Evolutionary conservation across 345 rosid species (phyloP), one percentile per base, ranked within the genome.

Genomic region (Pseudoturritis turrita): DNA sequence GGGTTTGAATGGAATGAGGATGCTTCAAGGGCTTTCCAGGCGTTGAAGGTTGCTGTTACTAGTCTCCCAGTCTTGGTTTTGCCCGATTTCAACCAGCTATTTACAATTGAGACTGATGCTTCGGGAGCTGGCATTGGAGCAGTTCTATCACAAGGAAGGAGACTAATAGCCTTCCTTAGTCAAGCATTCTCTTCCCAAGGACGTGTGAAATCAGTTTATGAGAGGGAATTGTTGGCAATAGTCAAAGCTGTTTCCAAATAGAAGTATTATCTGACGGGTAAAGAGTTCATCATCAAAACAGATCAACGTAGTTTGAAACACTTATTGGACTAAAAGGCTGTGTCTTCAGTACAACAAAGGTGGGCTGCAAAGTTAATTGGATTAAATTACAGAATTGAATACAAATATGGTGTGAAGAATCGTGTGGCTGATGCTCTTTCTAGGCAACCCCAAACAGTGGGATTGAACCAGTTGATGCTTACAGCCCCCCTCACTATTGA

Each of bases 111-210:
- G 0, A 21, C 7, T 0, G 31, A 59, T 6, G 64, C 18, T 0
- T 50, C 33, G 0, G 33, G 31, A 0, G 8, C 2, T 0, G 33
- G 9, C 0, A 50, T 50, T 0, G n/a, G 46, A 1, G 64, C 29
- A 0, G 31, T 59, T 0, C 2, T 59, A 1, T 31, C 26, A 0
- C 44, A 59, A 1, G 10, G 6, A 0, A 7, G 1, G 1, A 4
- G 5, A 12, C 46, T 17, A 0, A 9, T 58, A 0, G 46, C 64
- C 1, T 37, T n/a, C 10, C 2, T 37, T 0, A 58, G 26, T 6
- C 26, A 59, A 21, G 18, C 3, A 0, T 39, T 37, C 2, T 37
- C 10, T 0, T 3, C 0, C 0, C 1, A 23, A 5, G 11, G 46
- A 0, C 2, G n/a, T 0, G 3, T 8, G 0, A 22, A 41, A 4